Evolutionary conservation across 148 eudicot species (phyloP).

Genomic region (Beta vulgaris): DNA sequence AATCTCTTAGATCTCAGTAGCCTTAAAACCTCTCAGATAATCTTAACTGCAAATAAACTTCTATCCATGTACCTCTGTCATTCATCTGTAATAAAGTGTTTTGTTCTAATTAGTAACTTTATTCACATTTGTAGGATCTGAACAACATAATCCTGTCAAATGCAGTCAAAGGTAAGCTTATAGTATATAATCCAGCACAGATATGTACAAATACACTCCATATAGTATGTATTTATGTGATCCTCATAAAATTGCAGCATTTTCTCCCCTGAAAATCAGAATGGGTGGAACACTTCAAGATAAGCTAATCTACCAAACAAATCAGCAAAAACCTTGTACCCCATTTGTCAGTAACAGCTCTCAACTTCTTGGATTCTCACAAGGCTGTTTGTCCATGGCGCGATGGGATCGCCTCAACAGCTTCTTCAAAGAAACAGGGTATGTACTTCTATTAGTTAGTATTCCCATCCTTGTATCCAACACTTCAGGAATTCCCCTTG

Average conservation of each 20-base stretch:
- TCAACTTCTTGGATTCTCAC: slow-evolving; percentile 44
- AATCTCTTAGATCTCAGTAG: too few relatives aligned
- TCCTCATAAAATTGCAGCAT: slow-evolving; percentile 41
- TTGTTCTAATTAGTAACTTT: not conserved
- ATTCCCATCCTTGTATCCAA: too few relatives aligned
- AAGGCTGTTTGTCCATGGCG: slow-evolving; percentile 61
- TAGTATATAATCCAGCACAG: not conserved
- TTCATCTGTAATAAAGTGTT: not conserved
- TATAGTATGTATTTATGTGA: not conserved
- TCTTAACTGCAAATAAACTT: too few relatives aligned
- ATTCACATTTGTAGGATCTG: slow-evolving; percentile 42
- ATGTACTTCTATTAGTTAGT: not conserved
- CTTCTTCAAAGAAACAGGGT: slow-evolving; percentile 65
- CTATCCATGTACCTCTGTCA: not conserved
- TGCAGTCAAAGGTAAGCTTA: slow-evolving; percentile 54
- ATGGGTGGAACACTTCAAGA: slow-evolving; percentile 79
- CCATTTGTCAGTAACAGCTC: slow-evolving; percentile 32
- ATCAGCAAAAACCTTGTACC: slow-evolving; percentile 37
- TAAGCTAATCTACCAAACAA: slow-evolving; percentile 46
- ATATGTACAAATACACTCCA: not conserved
- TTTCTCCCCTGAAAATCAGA: slow-evolving; percentile 68
- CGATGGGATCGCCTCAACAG: slow-evolving; percentile 64
- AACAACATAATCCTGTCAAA: slow-evolving; percentile 42
- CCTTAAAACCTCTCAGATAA: not conserved
- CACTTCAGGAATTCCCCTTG: too few relatives aligned